Evolutionary conservation across 257 asterid genomes (phyloP), one percentile per base, ranked within the genome.

Genomic region (Nicotiana undulata): DNA sequence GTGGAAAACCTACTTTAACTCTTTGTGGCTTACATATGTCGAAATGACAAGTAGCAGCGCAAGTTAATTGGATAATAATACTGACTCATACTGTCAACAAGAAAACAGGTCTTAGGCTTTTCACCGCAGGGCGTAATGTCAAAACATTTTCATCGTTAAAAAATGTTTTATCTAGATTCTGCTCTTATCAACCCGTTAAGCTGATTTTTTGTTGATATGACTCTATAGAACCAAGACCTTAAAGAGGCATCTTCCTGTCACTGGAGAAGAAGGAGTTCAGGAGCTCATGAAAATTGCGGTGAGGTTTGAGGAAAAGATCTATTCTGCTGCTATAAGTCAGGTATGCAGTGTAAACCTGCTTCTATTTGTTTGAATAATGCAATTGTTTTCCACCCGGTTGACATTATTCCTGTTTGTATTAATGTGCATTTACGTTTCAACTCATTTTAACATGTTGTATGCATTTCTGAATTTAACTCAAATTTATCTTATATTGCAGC

Each of bases 251-350:
- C 91, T 93, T 84, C 96, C 97, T 81, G 81, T 84, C 86, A 85
- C 90, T 85, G 90, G 91, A 74, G 91, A 85, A 83, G 97, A 85
- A 58, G 93, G 91, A 75, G 83, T 88, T 52, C 91, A 85, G 84
- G 97, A 91, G 85, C 93, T 95, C 18, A 89, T 84, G 82, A 88
- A 91, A 82, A 90, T 88, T 84, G 96, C 97, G 56, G 78, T 91
- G 75, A 88, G 92, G 88, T 91, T 92, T 88, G 98, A 93, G 91
- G 96, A 95, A 82, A 93, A 88, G 83, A 90, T 85, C 79, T 93
- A 88, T 83, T 77, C 89, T 76, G 91, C 89, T 44, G 97, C 98
- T 52, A 91, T 88, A 78, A 92, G 91, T 83, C 95, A 89, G 94
- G 98, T 90, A 83, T 75, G 58, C 26, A 13, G 17, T 37, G 13